Percentiles rank a stretch among this genome's conserved stretches.
These are phyloP conservation scores for Hypsizygus marmoreus DNA, from an alignment of 768 basidiomycete species.

Conservation along the genomic window DNA sequence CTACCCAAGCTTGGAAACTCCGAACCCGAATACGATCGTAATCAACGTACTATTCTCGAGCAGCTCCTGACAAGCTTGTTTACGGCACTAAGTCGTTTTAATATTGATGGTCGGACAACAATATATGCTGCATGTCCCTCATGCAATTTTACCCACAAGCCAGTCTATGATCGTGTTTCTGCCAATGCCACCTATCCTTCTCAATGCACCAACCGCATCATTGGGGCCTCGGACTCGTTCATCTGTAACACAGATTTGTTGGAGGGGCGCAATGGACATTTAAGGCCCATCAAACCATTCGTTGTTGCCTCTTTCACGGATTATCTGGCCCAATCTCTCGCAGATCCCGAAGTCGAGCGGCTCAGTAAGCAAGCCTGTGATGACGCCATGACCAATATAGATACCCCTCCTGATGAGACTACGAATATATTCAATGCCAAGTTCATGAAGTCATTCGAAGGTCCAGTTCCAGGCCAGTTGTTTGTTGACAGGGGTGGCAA, in stretches of 20 bases:
- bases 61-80: constrained; percentile 17
- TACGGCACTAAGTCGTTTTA: constrained; percentile 15
- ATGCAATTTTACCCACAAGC: too few species aligned
- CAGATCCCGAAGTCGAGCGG: constrained; percentile 7
- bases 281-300: constrained; percentile 10
- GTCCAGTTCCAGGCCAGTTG: neutral
- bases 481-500: constrained; percentile 4
- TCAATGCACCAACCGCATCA: constrained; percentile 1
- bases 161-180: neutral
- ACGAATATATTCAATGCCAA: too few species aligned
- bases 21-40: neutral
- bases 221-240: neutral
- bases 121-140: too few species aligned
- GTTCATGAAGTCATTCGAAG: constrained; percentile 4
- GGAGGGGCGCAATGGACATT: neutral
- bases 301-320: constrained; percentile 8
- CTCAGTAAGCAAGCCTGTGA: constrained; percentile 7
- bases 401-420: too few species aligned
- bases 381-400: constrained; percentile 1
- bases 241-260: neutral
- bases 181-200: constrained; percentile 4
- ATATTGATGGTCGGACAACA: too few species aligned
- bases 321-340: constrained; percentile 10
- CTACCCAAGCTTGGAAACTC: neutral
- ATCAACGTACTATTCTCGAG: constrained; percentile 8